Conservation (phyloP, 192 early-diverging fungal species). For the Diversispora epigaea region DNA sequence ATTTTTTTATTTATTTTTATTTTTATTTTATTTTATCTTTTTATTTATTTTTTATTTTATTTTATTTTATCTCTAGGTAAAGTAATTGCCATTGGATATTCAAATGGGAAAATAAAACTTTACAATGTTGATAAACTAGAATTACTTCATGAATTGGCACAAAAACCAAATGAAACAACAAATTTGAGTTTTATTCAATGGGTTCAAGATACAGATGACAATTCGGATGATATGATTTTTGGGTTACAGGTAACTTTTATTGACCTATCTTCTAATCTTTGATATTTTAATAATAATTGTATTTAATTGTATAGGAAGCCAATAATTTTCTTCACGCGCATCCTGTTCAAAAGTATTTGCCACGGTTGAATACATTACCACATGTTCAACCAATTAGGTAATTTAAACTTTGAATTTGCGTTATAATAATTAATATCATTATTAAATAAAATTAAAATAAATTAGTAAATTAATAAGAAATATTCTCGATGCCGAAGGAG, state of each 20-base stretch:
- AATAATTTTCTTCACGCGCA: conserved; percentile 3
- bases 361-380: conserved; percentile 21
- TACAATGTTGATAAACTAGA: conserved; percentile 33
- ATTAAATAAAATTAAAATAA: neutral
- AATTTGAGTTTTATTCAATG: neutral
- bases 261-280: neutral
- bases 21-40: no score
- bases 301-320: neutral
- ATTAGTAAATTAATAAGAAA: conserved; percentile 23
- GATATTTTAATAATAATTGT: no score
- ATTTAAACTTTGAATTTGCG: neutral
- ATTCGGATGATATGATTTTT: conserved; percentile 5
- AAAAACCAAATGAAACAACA: neutral
- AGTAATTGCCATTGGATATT: conserved; percentile 34
- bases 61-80: conserved; percentile 11
- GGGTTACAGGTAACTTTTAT: conserved; percentile 24
- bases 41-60: no score
- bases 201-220: no score
- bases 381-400: conserved; percentile 26
- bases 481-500: neutral
- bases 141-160: conserved; percentile 30
- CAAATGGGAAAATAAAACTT: conserved; percentile 27
- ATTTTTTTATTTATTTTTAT: no score
- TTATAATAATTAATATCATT: neutral
- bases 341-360: conserved; percentile 24